Base-by-base conservation (phyloP, 768 basidiomycete genomes). In the Auricularia heimuer region DNA sequence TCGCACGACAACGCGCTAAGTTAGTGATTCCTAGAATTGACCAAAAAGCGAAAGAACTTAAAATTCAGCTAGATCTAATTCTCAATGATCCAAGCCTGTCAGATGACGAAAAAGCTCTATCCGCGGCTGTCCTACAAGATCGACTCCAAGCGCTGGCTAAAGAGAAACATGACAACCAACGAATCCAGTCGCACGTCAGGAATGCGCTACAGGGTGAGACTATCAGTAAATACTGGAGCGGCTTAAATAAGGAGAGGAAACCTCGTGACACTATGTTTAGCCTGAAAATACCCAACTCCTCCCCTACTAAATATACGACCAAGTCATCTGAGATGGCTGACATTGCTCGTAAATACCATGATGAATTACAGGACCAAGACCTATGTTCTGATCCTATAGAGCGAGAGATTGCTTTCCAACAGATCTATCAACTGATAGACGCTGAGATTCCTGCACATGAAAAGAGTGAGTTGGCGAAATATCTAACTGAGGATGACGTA, bases 401-500 rank as follows among this genome's bases (percentile, higher is more conserved):
- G 12, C 8, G 16, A 8, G 54, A 56, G 1, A 56, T 56, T 21
- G 54, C 16, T 21, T 18, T n/a, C 8, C 12, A 18, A 18, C 54
- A 29, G 2, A 18, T 18, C 1, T 18, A 12, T n/a, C 8, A 8
- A n/a, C 8, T 1, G 1, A 56, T 56, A 11, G 24, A 56, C 18
- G 21, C 8, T 2, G 8, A 8, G 11, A 8, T 29, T 1, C 8
- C 54, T 8, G 12, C 54, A 2, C 18, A 18, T 8, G 18, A 56
- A 16, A 44, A 44, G 2, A 72, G 76, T 63, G 77, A 77, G 4
- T 2, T 44, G 16, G 42, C 42, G 1, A 44, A 44, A 44, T 44
- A 44, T 16, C 2, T 44, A 8, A 44, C 42, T 44, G 42, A 10
- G 16, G 42, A 44, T 8, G 42, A 44, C 2, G 42, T 44, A 16